Conservation (phyloP, 768 basidiomycete species). For the Podaxis sp. region DNA sequence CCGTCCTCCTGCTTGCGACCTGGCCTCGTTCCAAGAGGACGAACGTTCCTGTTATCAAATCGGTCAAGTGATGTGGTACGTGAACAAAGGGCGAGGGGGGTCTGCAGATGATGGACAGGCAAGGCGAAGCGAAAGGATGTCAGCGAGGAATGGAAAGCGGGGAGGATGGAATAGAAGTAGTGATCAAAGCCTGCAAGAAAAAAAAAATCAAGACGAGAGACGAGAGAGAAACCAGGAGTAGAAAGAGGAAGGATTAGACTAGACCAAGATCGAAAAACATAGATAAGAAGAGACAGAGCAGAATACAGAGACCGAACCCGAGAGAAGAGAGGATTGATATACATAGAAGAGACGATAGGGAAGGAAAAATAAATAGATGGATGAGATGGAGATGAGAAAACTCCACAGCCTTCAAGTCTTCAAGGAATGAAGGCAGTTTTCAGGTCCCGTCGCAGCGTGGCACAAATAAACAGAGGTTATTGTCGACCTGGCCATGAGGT, state of each 20-base stretch:
- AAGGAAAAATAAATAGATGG: conserved; percentile 11
- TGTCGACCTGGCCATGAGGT: conserved; percentile 6
- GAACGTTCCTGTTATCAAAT: not conserved
- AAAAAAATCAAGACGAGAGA: conserved; percentile 12
- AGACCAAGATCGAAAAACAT: conserved; percentile 11
- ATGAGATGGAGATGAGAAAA: conserved; percentile 3
- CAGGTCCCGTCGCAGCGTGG: not conserved
- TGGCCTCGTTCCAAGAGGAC: not conserved
- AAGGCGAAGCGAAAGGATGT: not conserved
- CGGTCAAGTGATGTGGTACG: not conserved
- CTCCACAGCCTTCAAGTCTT: not conserved
- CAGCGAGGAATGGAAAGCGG: not conserved
- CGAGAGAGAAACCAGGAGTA: conserved; percentile 13
- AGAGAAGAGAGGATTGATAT: conserved; percentile 12
- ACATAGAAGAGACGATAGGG: conserved; percentile 14
- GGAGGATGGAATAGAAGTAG: conserved; percentile 21
- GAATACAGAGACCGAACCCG: conserved; percentile 13
- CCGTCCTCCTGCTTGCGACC: not conserved
- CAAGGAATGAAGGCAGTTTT: not conserved
- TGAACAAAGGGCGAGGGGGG: not conserved
- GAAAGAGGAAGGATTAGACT: conserved; percentile 9
- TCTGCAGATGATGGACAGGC: not conserved
- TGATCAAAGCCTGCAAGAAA: conserved; percentile 11
- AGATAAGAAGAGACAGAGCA: conserved; percentile 17
- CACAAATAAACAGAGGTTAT: not conserved